phyloP scores from a whole-genome alignment of 1,284 basidiomycete genomes.

The Fomitopsis betulina region DNA sequence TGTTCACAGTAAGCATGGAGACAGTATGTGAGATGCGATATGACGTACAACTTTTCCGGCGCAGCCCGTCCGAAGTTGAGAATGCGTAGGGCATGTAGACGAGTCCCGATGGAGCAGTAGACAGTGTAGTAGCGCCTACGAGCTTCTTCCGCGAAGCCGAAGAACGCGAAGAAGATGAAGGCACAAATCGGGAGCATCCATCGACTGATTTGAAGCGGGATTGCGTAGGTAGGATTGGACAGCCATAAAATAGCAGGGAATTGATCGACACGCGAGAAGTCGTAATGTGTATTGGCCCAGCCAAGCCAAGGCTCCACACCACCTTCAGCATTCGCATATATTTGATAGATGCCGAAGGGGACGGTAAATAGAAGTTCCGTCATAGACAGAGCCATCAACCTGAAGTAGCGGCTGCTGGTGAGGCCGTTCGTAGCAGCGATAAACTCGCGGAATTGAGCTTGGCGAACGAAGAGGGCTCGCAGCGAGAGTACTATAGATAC shows the following conservation, averaged over 20 bases:
- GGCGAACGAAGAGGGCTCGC: no score
- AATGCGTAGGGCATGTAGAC: neutral
- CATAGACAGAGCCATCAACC: neutral
- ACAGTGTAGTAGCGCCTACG: neutral
- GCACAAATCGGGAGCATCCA: conserved; percentile 9
- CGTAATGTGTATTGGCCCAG: conserved; percentile 34
- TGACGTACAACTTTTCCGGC: neutral
- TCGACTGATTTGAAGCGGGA: conserved; percentile 9
- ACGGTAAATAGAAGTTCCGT: conserved; percentile 1
- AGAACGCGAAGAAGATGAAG: conserved; percentile 12
- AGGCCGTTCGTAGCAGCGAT: neutral
- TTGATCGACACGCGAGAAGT: conserved; percentile 29
- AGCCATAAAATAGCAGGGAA: conserved; percentile 13
- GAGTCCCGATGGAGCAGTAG: neutral
- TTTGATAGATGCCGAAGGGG: neutral
- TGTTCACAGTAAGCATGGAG: no score
- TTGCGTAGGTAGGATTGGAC: neutral
- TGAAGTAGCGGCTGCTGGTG: conserved; percentile 1
- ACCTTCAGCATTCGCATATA: conserved; percentile 4
- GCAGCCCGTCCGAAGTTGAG: neutral
- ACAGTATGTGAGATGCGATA: no score
- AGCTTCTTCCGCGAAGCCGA: conserved; percentile 9
- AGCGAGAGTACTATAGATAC: no score
- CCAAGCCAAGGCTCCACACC: conserved; percentile 26
- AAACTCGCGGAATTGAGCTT: neutral